phyloP scores from a whole-genome alignment of 192 early-diverging fungal genomes.

The Phlyctochytrium planicorne region DNA sequence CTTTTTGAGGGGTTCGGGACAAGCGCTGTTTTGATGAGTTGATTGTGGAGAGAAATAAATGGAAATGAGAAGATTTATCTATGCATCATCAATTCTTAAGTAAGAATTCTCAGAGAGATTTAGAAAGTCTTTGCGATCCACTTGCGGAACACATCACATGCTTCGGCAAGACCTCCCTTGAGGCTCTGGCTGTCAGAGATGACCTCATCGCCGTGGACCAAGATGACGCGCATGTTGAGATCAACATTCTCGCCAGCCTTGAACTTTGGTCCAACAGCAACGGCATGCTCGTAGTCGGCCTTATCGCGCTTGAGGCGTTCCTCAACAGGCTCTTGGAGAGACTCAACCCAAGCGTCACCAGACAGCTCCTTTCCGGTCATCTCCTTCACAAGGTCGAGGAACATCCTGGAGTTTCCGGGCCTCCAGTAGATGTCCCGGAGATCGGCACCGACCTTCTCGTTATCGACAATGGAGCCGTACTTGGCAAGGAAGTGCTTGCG shows the following conservation, averaged over 20 bases:
- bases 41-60: no score
- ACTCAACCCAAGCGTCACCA: constrained; percentile 33
- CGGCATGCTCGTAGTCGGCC: constrained; percentile 27
- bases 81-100: no score
- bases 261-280: constrained; percentile 30
- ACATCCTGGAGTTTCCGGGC: constrained; percentile 32
- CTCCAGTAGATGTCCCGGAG: constrained; percentile 33
- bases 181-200: constrained; percentile 21
- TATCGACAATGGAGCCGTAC: constrained; percentile 39
- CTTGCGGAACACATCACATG: constrained; percentile 25
- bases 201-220: constrained; percentile 38
- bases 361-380: constrained; percentile 30
- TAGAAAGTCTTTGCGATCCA: constrained; percentile 32
- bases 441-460: constrained; percentile 28
- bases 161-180: constrained; percentile 20
- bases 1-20: no score
- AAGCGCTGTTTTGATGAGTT: no score
- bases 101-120: no score
- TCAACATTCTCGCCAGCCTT: constrained; percentile 27
- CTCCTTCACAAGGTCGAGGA: constrained; percentile 33
- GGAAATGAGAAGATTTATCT: no score
- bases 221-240: constrained; percentile 33
- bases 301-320: constrained; percentile 21
- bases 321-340: constrained; percentile 28
- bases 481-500: constrained; percentile 33